Conservation (phyloP, 1,139 yeast genomes). For the Magnusiomyces paraingens region DNA sequence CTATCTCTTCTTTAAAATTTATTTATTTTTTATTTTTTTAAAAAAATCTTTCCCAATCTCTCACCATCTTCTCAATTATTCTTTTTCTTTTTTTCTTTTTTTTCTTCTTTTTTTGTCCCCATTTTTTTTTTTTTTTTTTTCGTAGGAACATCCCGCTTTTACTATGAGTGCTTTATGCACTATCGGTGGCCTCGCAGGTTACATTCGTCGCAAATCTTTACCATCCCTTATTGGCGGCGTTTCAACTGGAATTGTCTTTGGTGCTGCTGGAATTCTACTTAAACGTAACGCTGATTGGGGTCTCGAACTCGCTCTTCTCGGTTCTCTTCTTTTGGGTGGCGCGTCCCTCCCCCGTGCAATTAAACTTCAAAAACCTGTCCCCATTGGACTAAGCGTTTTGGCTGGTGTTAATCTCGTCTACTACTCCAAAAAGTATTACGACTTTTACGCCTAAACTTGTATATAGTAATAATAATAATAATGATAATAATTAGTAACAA, state of each 20-base stretch:
- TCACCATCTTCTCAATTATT: too few species aligned
- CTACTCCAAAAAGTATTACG: constrained; percentile 65
- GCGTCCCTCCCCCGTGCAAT: constrained; percentile 69
- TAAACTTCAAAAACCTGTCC: constrained; percentile 66
- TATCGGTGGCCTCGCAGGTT: constrained; percentile 71
- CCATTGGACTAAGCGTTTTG: constrained; percentile 54
- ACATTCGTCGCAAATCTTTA: constrained; percentile 58
- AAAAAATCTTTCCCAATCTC: too few species aligned
- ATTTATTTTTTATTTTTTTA: too few species aligned
- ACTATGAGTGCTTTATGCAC: constrained; percentile 70
- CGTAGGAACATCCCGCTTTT: constrained; percentile 68
- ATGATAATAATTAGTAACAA: too few species aligned
- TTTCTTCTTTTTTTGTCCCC: too few species aligned
- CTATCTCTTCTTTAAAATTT: too few species aligned
- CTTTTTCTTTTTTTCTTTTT: too few species aligned
- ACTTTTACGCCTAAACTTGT: constrained; percentile 49
- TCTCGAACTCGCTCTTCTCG: constrained; percentile 68
- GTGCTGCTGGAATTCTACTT: constrained; percentile 70
- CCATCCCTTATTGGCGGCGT: constrained; percentile 81
- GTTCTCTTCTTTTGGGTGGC: constrained; percentile 56
- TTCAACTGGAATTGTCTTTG: constrained; percentile 61
- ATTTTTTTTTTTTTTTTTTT: too few species aligned
- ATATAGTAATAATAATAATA: too few species aligned
- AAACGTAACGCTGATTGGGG: constrained; percentile 73
- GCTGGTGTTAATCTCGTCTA: constrained; percentile 64